Base-by-base conservation (phyloP, 352 stramenopile genomes). In the Phytophthora quininea region DNA sequence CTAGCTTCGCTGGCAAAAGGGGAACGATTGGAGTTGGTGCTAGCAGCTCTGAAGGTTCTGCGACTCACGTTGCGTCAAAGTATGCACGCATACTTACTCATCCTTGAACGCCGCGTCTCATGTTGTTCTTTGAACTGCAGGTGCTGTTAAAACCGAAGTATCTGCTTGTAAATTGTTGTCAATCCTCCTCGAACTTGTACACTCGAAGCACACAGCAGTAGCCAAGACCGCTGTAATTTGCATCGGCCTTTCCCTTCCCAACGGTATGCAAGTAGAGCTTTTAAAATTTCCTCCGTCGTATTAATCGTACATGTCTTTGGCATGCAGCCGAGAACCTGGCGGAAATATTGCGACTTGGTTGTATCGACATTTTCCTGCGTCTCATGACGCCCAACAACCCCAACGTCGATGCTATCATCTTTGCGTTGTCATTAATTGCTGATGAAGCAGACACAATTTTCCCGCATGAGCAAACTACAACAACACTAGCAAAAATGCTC, bases 371-470 rank as follows among this genome's bases (percentile, higher is more conserved):
- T 3, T 78, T 92, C 37, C 58, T 92, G 11, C 75, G 76, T 27
- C 57, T 85, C 38, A 80, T 89, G 65, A 62, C 58, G 29, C 78
- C 82, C 1, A 47, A 56, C 3, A 89, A 88, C 38, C 37, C 70
- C 2, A 87, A 79, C 42, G 72, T 67, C 0, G 71, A 86, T 40
- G 80, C 76, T n/a, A 65, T 82, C 30, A 71, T 87, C 31, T 86
- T 81, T 58, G 74, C 82, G 5, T 62, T 92, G 0, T 86, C 75
- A 0, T 47, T 90, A 1, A 84, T 92, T 38, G 84, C 84, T 1
- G 74, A 88, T 10, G 76, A 91, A 58, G 76, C 75, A 3, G 77
- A 86, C 27, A 35, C 49, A 1, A 76, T 88, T 40, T 90, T 92
- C 40, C 78, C 84, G 15, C 73, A 75, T 51, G 80, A 92, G 1